Percentiles rank a stretch among this genome's conserved stretches.
These are phyloP conservation scores for Casaregolazyma suthepensis DNA, from an alignment of 1,139 yeast genomes.

Conservation along the genomic window DNA sequence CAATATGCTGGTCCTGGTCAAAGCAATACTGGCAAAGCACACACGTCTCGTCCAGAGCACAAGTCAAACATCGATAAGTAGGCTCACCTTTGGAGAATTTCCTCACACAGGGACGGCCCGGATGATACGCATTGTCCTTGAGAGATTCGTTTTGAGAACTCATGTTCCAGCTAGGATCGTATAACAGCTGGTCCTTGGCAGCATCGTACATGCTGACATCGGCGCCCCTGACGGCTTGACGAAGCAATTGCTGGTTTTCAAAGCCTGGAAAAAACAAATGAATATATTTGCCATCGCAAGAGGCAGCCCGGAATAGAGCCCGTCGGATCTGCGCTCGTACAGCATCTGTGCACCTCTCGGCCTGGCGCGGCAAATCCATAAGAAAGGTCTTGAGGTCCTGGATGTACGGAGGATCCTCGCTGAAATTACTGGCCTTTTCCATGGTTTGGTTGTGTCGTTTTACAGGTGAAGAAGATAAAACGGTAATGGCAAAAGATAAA, in stretches of 20 bases:
- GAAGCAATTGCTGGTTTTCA: neutral
- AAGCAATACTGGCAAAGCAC: conserved; percentile 79
- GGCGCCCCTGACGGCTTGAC: neutral
- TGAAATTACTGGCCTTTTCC: conserved; percentile 9
- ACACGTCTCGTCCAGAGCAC: conserved; percentile 82
- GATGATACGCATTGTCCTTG: conserved; percentile 40
- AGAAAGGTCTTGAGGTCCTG: conserved; percentile 23
- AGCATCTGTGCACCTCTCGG: conserved; percentile 20
- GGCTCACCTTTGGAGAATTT: conserved; percentile 82
- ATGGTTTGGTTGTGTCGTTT: neutral
- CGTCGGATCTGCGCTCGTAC: conserved; percentile 42
- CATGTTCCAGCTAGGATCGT: conserved; percentile 21
- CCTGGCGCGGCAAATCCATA: conserved; percentile 26
- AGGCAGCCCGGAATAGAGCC: conserved; percentile 46
- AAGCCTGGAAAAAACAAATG: conserved; percentile 44
- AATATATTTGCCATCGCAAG: conserved; percentile 46
- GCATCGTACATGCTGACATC: neutral
- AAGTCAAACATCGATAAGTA: conserved; percentile 72
- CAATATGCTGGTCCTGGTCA: conserved; percentile 62
- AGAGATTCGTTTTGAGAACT: conserved; percentile 16
- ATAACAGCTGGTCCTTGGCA: neutral
- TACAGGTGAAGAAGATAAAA: neutral
- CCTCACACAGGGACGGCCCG: conserved; percentile 69
- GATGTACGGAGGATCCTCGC: conserved; percentile 7
- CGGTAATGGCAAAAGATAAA: neutral